phyloP scores from a whole-genome alignment of 768 basidiomycete species.

The Kwoniella pini region DNA sequence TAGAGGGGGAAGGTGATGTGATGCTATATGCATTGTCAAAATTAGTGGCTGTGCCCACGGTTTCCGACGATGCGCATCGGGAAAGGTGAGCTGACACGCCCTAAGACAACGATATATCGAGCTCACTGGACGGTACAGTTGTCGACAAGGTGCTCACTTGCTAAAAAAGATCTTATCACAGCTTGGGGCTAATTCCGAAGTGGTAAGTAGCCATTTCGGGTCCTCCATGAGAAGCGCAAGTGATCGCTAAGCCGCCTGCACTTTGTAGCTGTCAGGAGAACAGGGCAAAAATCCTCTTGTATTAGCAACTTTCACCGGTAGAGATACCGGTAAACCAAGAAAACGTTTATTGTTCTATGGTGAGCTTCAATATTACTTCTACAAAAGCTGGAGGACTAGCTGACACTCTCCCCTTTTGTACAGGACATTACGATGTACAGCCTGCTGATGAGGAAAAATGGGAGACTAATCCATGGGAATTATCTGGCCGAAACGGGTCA shows the following conservation, averaged over 20 bases:
- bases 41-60: constrained; percentile 82
- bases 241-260: not conserved
- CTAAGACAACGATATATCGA: not conserved
- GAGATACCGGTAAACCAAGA: constrained; percentile 67
- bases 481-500: constrained; percentile 81
- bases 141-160: constrained; percentile 91
- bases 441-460: constrained; percentile 72
- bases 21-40: constrained; percentile 77
- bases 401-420: not conserved
- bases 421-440: constrained; percentile 93
- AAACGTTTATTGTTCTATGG: constrained; percentile 79
- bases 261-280: constrained; percentile 69
- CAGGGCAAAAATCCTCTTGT: constrained; percentile 83
- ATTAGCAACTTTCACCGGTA: constrained; percentile 79
- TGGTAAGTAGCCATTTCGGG: constrained; percentile 61
- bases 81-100: constrained; percentile 58
- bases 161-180: constrained; percentile 82
- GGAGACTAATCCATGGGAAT: constrained; percentile 77
- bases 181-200: constrained; percentile 76
- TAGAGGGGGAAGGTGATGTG: constrained; percentile 61
- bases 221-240: not conserved
- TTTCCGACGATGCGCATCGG: constrained; percentile 68
- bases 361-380: too few relatives aligned
- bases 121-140: constrained; percentile 52
- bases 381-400: too few relatives aligned